These are phyloP conservation scores for Avena eriantha DNA, from an alignment of 176 grass and related monocot species.

Conservation along the genomic window DNA sequence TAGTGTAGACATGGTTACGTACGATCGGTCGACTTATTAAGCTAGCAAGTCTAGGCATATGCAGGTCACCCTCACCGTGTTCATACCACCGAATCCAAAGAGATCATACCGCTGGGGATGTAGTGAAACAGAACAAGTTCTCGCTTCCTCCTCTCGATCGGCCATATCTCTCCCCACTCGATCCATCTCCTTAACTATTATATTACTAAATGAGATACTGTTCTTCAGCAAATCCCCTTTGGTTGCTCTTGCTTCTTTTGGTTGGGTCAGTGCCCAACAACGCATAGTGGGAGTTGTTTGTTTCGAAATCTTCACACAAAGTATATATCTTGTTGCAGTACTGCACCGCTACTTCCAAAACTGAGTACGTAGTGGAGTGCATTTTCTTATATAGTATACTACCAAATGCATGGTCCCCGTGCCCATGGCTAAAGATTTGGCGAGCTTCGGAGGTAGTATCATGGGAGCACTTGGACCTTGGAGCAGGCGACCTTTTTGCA, in stretches of 20 bases:
- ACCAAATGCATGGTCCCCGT: slow-evolving; percentile 21
- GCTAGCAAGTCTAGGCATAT: background rate
- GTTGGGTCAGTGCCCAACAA: slow-evolving; percentile 58
- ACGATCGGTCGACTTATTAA: background rate
- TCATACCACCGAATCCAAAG: background rate
- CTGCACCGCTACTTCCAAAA: slow-evolving; percentile 24
- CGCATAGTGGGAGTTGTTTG: slow-evolving; percentile 57
- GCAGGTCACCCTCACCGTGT: background rate
- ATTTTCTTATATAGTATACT: slow-evolving; percentile 5
- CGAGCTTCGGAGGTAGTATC: slow-evolving; percentile 31
- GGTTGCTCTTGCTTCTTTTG: slow-evolving; percentile 39
- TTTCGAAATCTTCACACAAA: slow-evolving; percentile 42
- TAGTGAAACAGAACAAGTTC: too few species aligned
- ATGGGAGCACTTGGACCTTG: slow-evolving; percentile 33
- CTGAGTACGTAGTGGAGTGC: background rate
- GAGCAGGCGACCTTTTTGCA: slow-evolving; percentile 33
- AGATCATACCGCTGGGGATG: background rate
- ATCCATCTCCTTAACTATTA: background rate
- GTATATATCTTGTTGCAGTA: background rate
- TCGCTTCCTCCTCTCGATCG: background rate
- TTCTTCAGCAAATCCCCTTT: slow-evolving; percentile 44
- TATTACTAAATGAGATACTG: slow-evolving; percentile 28
- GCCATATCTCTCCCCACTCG: background rate
- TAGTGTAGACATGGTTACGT: background rate
- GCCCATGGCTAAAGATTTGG: slow-evolving; percentile 13